Evolutionary conservation across 1,284 basidiomycete genomes (phyloP), one percentile per base, ranked within the genome.

Genomic region (Boletus sp.): DNA sequence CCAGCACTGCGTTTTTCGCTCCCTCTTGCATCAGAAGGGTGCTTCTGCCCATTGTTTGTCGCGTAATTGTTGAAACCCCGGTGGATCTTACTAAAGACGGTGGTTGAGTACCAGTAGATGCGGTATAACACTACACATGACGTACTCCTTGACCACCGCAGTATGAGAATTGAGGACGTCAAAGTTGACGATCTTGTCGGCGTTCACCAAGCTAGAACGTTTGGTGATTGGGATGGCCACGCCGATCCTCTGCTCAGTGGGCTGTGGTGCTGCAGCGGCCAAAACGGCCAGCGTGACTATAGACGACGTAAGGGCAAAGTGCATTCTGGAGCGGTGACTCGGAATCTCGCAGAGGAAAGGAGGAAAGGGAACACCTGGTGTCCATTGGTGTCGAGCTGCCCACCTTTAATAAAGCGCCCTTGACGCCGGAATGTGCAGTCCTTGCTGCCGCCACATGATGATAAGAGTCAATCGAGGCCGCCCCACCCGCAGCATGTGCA

Each of bases 181-280:
- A 13, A 58, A 1, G 48, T 68, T 57, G 8, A 65, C 65, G 27
- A 30, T 59, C 1, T 62, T 52, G 48, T 71, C 66, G 1, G 43
- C 19, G 14, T 62, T 60, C 7, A 48, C 6, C 10, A 65, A 44
- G 1, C 1, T 6, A 5, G 64, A 66, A 28, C 61, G 66, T 44
- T 68, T 71, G 23, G 48, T 28, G 52, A 71, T 48, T 4, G 64
- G 55, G 37, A 71, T 59, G 3, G 58, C 44, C 1, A 7, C 28
- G 5, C 62, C 59, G 16, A n/a, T 21, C 5, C n/a, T 28, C 31
- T 44, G 31, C 23, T 31, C n/a, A 14, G 16, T 8, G 5, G 49
- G 59, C 19, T 47, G 55, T 21, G 68, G 67, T 25, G 52, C 48
- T 2, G 66, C 66, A 11, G 61, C 55, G 10, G 52, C 59, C 30